phyloP scores from a whole-genome alignment of 169 alveolate genomes.

The Plasmodium coatneyi region DNA sequence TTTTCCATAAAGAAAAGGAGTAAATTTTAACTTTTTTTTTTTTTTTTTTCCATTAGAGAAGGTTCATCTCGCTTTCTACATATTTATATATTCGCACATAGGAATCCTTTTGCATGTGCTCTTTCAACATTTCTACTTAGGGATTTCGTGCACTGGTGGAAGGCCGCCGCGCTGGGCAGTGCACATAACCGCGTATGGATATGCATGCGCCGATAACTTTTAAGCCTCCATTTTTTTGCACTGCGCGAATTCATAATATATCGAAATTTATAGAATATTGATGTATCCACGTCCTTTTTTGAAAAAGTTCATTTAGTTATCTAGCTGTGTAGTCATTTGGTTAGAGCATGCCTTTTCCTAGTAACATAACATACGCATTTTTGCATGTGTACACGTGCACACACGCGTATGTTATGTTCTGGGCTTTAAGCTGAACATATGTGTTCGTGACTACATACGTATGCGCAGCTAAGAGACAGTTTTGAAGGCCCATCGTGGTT shows the following conservation, averaged over 20 bases:
- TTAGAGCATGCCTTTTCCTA: neutral
- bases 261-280: neutral
- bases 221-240: neutral
- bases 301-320: neutral
- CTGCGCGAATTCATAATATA: neutral
- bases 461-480: neutral
- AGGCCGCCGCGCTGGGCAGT: neutral
- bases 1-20: neutral
- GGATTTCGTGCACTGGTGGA: neutral
- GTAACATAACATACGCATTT: neutral
- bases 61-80: neutral
- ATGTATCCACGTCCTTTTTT: neutral
- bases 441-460: neutral
- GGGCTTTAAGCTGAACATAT: neutral
- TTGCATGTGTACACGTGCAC: neutral
- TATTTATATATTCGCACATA: neutral
- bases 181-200: neutral
- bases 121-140: conserved; percentile 4
- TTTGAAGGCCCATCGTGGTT: neutral
- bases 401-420: neutral
- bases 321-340: neutral
- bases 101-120: neutral
- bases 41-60: neutral
- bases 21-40: neutral
- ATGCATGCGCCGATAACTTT: neutral